Evolutionary conservation across 2,329 filamentous ascomycete genomes (phyloP), one percentile per base, ranked within the genome.

Genomic region (Annulohypoxylon truncatum): DNA sequence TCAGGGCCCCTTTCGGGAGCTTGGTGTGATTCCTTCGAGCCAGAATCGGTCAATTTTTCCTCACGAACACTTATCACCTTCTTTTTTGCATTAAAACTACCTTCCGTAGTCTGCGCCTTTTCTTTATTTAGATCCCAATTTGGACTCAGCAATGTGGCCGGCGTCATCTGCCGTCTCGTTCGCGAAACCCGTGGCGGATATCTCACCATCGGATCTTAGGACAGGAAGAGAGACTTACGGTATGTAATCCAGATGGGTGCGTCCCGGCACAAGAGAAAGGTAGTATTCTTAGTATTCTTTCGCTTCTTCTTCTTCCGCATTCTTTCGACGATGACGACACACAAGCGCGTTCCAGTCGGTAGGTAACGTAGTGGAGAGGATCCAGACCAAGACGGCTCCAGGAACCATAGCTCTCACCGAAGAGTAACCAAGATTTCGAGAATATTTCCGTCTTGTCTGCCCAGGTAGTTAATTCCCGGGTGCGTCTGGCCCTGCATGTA

Each of bases 381-480:
- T n/a, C 38, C 38, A 42, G 10, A 22, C 38, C 38, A n/a, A 26
- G 44, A 10, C 29, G 29, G 28, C 28, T 24, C 54, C 42, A 51
- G 52, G n/a, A 20, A 52, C 66, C 62, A 62, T 47, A 61, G 24
- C 59, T 31, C 40, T 66, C 66, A 68, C 66, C 66, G 66, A 68
- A 44, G 29, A 38, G 40, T 35, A 35, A 10, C 29, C 29, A 8
- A n/a, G n/a, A n/a, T n/a, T n/a, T n/a, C n/a, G n/a, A n/a, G n/a
- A n/a, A n/a, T n/a, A n/a, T n/a, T n/a, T n/a, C n/a, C n/a, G n/a
- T n/a, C n/a, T n/a, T n/a, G n/a, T n/a, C n/a, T n/a, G n/a, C n/a
- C n/a, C n/a, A n/a, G n/a, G n/a, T n/a, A 24, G 29, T 51, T 54
- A 24, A 46, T 40, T 31, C 42, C 40, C 61, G 65, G 57, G 28